Evolutionary conservation across 2,329 filamentous ascomycete genomes (phyloP).

Genomic region (Phaeoacremonium minimum): DNA sequence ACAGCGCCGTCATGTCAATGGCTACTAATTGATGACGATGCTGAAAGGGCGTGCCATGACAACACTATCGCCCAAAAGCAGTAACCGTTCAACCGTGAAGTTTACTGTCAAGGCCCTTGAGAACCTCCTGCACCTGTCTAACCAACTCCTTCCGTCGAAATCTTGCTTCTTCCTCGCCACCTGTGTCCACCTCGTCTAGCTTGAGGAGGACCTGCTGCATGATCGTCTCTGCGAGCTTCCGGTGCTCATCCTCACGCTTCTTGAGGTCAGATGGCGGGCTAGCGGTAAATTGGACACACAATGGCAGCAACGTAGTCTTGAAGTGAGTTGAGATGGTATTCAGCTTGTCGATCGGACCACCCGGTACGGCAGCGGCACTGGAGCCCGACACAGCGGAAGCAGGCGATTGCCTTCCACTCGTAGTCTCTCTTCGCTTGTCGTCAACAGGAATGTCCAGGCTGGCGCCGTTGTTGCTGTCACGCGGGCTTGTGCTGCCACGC

Average conservation of each 20-base stretch:
- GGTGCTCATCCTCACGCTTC: constrained; percentile 70
- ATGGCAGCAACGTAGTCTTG: constrained; percentile 57
- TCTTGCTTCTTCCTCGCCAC: constrained; percentile 62
- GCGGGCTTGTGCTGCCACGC: constrained; percentile 37
- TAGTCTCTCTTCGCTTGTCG: constrained; percentile 22
- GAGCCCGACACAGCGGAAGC: constrained; percentile 21
- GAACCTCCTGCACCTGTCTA: constrained; percentile 62
- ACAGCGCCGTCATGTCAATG: no score
- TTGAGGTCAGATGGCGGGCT: constrained; percentile 61
- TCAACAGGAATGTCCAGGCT: constrained; percentile 29
- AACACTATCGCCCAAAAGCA: no score
- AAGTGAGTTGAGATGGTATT: constrained; percentile 64
- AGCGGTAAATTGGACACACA: constrained; percentile 57
- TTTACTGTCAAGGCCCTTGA: constrained; percentile 60
- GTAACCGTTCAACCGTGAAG: background rate
- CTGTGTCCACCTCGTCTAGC: constrained; percentile 70
- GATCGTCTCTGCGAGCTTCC: constrained; percentile 70
- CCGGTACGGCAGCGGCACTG: constrained; percentile 18
- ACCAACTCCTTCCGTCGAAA: constrained; percentile 67
- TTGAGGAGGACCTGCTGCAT: constrained; percentile 74
- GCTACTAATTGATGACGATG: no score
- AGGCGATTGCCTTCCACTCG: constrained; percentile 33
- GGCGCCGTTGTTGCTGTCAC: constrained; percentile 36
- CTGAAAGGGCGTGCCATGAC: no score
- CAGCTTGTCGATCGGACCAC: constrained; percentile 55